Conservation (phyloP, 441 rosid genomes). For the Eruca vesicaria region DNA sequence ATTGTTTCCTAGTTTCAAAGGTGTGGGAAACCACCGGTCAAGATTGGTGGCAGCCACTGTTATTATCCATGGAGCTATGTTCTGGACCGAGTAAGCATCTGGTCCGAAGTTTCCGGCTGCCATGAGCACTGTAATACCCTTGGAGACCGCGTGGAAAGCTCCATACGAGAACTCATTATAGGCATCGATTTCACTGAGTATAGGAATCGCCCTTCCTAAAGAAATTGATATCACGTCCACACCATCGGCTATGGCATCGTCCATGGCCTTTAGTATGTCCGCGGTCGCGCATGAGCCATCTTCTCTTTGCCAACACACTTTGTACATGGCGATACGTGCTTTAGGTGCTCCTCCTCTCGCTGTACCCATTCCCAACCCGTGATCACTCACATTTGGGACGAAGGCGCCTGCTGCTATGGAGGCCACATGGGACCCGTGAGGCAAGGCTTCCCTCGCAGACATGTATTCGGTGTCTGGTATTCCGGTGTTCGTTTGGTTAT, state of each 20-base stretch:
- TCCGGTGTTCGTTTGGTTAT: not conserved
- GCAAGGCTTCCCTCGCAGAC: constrained; percentile 51
- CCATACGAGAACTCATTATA: constrained; percentile 55
- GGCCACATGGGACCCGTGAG: constrained; percentile 78
- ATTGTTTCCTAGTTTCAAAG: constrained; percentile 38
- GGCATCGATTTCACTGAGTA: constrained; percentile 28
- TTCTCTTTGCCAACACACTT: constrained; percentile 60
- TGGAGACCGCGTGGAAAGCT: constrained; percentile 61
- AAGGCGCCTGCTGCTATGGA: constrained; percentile 56
- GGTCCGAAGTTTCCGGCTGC: constrained; percentile 60
- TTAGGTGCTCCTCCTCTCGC: constrained; percentile 69
- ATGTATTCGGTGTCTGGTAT: not conserved
- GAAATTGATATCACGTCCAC: constrained; percentile 63
- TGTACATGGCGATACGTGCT: constrained; percentile 72
- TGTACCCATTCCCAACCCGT: constrained; percentile 59
- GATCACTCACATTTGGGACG: constrained; percentile 49
- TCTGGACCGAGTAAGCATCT: constrained; percentile 29
- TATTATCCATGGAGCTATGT: constrained; percentile 70
- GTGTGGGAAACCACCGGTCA: constrained; percentile 49
- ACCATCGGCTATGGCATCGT: constrained; percentile 54
- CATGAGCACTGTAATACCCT: constrained; percentile 59
- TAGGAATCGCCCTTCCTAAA: constrained; percentile 44
- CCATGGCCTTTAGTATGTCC: constrained; percentile 51
- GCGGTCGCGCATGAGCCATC: constrained; percentile 27
- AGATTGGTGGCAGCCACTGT: constrained; percentile 59